Base-by-base conservation (phyloP, 768 basidiomycete species). In the Boletus rubescentipes region DNA sequence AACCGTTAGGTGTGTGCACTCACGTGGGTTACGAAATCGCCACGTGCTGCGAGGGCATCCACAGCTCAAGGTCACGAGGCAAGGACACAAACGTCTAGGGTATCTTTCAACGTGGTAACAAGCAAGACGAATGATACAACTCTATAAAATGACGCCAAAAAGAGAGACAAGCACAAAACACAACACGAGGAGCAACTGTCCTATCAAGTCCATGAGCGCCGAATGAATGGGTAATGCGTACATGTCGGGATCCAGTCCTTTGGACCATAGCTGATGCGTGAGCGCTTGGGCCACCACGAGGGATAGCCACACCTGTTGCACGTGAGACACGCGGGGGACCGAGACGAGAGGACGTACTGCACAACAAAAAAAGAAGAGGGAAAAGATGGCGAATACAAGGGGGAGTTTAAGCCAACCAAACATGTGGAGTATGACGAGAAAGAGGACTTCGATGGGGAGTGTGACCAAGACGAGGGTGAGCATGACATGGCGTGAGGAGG, bases 211-310 rank as follows among this genome's bases (percentile, higher is more conserved):
- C 78, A 94, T 87, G 39, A 92, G 65, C 1, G 93, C 91, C 11
- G 91, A 93, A 60, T 96, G 93, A 26, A 96, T 82, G 9, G 94
- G 94, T n/a, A 98, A 73, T 2, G 93, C 93, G 67, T 96, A 95
- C 72, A 89, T 86, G 67, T 98, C 94, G 6, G 94, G 94, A 67
- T 98, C 94, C 26, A 84, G 76, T 11, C 81, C 76, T 51, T 76
- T 83, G 1, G 80, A 79, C 93, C 93, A 96, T 26, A 97, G 79
- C 65, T 83, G 85, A 40, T 82, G 72, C 2, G 93, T 94, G 45
- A 94, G 75, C 11, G 66, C 61, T 46, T 77, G 81, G 1, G 90
- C 93, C 32, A 89, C 69, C 29, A 77, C 23, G 5, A 98, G 77
- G 2, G 93, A 93, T 53, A 83, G 71, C 12, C 78, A 67, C 26